phyloP scores from a whole-genome alignment of 2,329 filamentous ascomycete genomes.

The Zasmidium cellare region DNA sequence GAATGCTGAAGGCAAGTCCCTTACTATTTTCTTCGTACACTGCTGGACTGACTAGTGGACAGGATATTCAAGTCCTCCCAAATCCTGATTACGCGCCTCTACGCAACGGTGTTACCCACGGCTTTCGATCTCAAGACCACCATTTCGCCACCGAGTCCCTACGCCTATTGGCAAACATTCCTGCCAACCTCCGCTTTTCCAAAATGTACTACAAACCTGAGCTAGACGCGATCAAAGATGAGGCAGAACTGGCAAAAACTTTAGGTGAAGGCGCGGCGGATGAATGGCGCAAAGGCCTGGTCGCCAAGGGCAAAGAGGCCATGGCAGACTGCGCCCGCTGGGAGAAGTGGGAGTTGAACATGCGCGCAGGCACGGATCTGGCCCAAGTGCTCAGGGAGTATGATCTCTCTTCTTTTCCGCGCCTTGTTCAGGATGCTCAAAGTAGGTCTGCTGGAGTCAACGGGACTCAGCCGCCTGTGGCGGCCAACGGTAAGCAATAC shows the following conservation, averaged over 20 bases:
- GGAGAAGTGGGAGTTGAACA: slow-evolving; percentile 67
- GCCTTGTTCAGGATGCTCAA: slow-evolving; percentile 18
- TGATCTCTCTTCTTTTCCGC: slow-evolving; percentile 33
- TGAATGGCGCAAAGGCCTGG: slow-evolving; percentile 78
- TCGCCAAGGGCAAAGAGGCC: slow-evolving; percentile 60
- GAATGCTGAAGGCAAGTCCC: slow-evolving; percentile 64
- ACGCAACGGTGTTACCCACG: slow-evolving; percentile 67
- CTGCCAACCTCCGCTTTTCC: slow-evolving; percentile 52
- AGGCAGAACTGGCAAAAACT: slow-evolving; percentile 62
- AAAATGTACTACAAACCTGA: slow-evolving; percentile 68
- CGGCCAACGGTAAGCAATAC: slow-evolving; percentile 29
- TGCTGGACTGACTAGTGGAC: slow-evolving; percentile 13
- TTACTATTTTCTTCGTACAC: background rate
- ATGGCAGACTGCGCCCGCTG: slow-evolving; percentile 66
- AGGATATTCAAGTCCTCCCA: slow-evolving; percentile 71
- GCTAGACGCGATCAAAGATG: slow-evolving; percentile 61
- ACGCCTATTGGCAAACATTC: slow-evolving; percentile 54
- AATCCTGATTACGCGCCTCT: slow-evolving; percentile 60
- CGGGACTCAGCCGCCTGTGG: slow-evolving; percentile 17
- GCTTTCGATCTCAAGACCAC: slow-evolving; percentile 62
- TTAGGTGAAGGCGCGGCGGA: slow-evolving; percentile 68
- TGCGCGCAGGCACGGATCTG: slow-evolving; percentile 29
- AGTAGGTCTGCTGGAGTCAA: slow-evolving; percentile 25
- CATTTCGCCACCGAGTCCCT: slow-evolving; percentile 60
- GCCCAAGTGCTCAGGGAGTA: slow-evolving; percentile 34